Percentiles rank a stretch among this genome's conserved stretches.
phyloP scores from a whole-genome alignment of 2,329 filamentous ascomycete species.

The Aspergillus ustus region DNA sequence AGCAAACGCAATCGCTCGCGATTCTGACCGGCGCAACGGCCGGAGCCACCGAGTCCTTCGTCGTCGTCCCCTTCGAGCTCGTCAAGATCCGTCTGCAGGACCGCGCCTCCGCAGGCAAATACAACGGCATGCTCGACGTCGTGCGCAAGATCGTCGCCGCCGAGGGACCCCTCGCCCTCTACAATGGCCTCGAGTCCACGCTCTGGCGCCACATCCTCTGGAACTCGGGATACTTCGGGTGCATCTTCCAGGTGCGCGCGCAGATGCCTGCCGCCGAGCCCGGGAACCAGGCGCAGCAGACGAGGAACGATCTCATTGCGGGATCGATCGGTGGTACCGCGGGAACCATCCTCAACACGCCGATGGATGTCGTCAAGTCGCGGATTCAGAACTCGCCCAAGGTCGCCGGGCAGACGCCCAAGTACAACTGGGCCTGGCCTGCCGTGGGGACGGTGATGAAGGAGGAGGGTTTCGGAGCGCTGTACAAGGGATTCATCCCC shows the following conservation, averaged over 20 bases:
- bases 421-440: conserved; percentile 99
- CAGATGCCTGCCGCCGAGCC: conserved; percentile 76
- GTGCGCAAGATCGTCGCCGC: conserved; percentile 72
- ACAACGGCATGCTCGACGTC: conserved; percentile 59
- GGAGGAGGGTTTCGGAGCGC: conserved; percentile 87
- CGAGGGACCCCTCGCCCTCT: conserved; percentile 85
- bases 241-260: conserved; percentile 93
- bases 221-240: conserved; percentile 97
- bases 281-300: conserved; percentile 74
- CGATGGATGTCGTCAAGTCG: conserved; percentile 96
- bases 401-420: conserved; percentile 77
- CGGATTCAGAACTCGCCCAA: conserved; percentile 94
- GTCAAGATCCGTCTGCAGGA: conserved; percentile 99
- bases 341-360: conserved; percentile 92
- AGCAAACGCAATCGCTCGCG: conserved; percentile 91
- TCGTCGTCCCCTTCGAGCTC: conserved; percentile 96
- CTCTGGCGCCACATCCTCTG: conserved; percentile 94
- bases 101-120: conserved; percentile 82
- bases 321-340: conserved; percentile 86
- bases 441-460: conserved; percentile 82
- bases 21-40: conserved; percentile 92
- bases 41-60: conserved; percentile 93
- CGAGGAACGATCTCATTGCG: conserved; percentile 84
- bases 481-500: conserved; percentile 97
- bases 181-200: conserved; percentile 96